These are phyloP conservation scores for Colletotrichum gigasporum DNA, from an alignment of 2,329 filamentous ascomycete genomes.

Conservation along the genomic window DNA sequence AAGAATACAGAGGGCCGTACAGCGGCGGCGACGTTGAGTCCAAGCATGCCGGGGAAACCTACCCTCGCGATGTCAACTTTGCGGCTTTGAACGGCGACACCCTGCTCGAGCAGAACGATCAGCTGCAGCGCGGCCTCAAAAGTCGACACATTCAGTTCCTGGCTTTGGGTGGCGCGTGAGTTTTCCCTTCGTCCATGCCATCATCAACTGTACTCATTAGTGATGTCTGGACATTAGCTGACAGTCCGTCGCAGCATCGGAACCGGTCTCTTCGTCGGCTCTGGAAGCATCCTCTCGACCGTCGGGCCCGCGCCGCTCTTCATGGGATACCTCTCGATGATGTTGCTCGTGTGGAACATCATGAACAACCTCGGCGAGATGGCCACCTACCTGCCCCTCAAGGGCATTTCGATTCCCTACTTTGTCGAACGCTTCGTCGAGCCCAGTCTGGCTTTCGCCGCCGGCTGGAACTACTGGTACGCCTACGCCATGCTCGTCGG, in stretches of 20 bases:
- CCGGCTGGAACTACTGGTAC: conserved; percentile 71
- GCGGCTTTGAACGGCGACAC: conserved; percentile 36
- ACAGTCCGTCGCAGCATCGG: conserved; percentile 55
- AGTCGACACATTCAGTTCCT: conserved; percentile 70
- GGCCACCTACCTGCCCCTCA: conserved; percentile 63
- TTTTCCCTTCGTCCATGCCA: neutral
- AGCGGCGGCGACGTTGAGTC: conserved; percentile 34
- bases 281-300: conserved; percentile 62
- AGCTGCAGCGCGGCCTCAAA: conserved; percentile 66
- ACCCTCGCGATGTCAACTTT: conserved; percentile 35
- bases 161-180: conserved; percentile 59
- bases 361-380: conserved; percentile 67
- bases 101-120: conserved; percentile 49
- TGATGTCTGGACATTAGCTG: neutral
- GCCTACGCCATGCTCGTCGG: conserved; percentile 67
- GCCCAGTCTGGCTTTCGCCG: conserved; percentile 63
- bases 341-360: conserved; percentile 61
- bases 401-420: conserved; percentile 66
- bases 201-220: neutral
- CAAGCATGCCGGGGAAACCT: conserved; percentile 34
- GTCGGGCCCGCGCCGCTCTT: conserved; percentile 74
- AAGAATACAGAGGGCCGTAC: conserved; percentile 24
- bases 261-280: conserved; percentile 72
- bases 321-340: conserved; percentile 72
- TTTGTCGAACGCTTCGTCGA: conserved; percentile 66